These are phyloP conservation scores for Fusarium nisikadoi DNA, from an alignment of 2,329 filamentous ascomycete species.

Conservation along the genomic window DNA sequence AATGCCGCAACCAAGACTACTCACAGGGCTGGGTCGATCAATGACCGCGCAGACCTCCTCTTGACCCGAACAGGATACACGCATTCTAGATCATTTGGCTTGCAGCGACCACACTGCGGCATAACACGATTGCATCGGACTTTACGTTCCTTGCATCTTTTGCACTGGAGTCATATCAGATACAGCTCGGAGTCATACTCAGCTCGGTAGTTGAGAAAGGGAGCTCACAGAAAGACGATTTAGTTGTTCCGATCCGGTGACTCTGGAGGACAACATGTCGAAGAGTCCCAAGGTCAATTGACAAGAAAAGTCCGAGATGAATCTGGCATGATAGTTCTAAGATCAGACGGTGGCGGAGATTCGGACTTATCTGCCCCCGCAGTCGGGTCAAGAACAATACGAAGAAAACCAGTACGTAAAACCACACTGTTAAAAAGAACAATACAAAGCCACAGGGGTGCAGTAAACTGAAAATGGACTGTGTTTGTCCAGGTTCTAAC, in stretches of 20 bases:
- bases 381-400: not conserved
- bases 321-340: not conserved
- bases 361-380: constrained; percentile 25
- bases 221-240: constrained; percentile 42
- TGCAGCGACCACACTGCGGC: constrained; percentile 45
- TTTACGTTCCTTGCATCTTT: constrained; percentile 45
- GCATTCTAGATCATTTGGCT: constrained; percentile 41
- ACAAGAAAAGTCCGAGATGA: constrained; percentile 13
- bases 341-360: constrained; percentile 13
- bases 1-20: not conserved
- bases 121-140: constrained; percentile 47
- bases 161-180: constrained; percentile 28
- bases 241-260: constrained; percentile 30
- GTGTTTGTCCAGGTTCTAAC: constrained; percentile 8
- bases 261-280: constrained; percentile 17
- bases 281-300: not conserved
- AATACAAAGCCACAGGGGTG: constrained; percentile 13
- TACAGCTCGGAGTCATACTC: not conserved
- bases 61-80: constrained; percentile 44
- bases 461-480: constrained; percentile 4
- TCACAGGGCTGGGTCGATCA: constrained; percentile 33
- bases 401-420: constrained; percentile 2
- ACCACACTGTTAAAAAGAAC: constrained; percentile 16
- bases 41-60: constrained; percentile 35
- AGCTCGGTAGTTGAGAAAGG: not conserved